phyloP scores from a whole-genome alignment of 2,329 filamentous ascomycete species.

The Fusarium virguliforme region DNA sequence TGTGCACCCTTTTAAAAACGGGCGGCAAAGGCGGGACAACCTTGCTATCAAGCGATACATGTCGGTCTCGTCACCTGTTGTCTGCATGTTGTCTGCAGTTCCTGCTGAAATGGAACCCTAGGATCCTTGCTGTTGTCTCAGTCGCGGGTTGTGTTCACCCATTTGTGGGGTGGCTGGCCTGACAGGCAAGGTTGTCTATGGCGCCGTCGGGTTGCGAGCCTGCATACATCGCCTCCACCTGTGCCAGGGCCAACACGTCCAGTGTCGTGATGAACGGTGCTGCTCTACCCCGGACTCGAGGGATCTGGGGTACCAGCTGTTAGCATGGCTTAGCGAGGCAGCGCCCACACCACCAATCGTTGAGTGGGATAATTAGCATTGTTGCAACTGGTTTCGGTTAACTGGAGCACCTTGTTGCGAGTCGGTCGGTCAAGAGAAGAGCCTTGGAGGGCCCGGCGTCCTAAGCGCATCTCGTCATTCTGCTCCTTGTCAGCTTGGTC shows the following conservation, averaged over 20 bases:
- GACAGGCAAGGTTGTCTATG: not conserved
- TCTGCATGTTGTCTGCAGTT: not conserved
- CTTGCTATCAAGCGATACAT: not conserved
- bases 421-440: not conserved
- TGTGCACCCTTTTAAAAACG: not conserved
- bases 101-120: not conserved
- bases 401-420: not conserved
- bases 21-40: constrained; percentile 4
- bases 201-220: not conserved
- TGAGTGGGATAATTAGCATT: not conserved
- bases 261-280: not conserved
- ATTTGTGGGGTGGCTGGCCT: not conserved
- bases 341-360: not conserved
- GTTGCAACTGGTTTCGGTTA: not conserved
- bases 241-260: not conserved
- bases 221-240: not conserved
- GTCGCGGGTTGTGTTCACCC: not conserved
- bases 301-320: not conserved
- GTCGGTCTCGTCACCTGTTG: not conserved
- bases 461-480: too few species aligned
- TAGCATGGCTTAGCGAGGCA: not conserved
- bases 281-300: not conserved
- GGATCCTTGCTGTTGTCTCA: not conserved
- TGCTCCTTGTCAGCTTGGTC: too few species aligned
- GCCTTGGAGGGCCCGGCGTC: not conserved